These are phyloP conservation scores for Cicer judaicum DNA, from an alignment of 306 rosid genomes.

Conservation along the genomic window DNA sequence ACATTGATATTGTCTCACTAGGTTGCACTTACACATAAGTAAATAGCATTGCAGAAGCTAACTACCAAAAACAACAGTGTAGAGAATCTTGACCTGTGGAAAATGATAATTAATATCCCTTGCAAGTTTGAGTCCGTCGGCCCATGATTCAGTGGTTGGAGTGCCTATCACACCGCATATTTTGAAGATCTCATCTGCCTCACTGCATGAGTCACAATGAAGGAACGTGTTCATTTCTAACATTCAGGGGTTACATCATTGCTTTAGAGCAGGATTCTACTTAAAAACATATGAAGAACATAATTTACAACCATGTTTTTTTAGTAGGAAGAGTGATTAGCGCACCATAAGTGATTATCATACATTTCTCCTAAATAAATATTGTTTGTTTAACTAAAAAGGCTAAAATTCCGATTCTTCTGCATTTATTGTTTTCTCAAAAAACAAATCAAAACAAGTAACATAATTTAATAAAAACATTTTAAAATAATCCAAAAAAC, in stretches of 20 bases:
- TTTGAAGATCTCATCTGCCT: constrained; percentile 89
- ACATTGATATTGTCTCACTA: background rate
- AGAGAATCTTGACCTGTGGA: constrained; percentile 70
- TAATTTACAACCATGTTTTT: background rate
- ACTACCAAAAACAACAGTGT: constrained; percentile 17
- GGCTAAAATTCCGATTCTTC: background rate
- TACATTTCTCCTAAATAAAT: too few relatives aligned
- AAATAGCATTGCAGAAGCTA: constrained; percentile 8
- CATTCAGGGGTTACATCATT: constrained; percentile 6
- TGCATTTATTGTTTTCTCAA: background rate
- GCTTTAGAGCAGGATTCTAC: constrained; percentile 14
- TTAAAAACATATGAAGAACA: background rate
- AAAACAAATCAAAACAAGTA: background rate
- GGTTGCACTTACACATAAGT: background rate
- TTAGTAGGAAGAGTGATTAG: background rate
- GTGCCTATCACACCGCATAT: constrained; percentile 90
- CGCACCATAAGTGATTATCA: background rate
- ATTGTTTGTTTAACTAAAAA: background rate
- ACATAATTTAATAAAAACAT: background rate
- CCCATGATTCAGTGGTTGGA: constrained; percentile 84
- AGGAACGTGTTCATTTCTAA: constrained; percentile 25
- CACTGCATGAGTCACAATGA: constrained; percentile 58
- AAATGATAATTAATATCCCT: constrained; percentile 86
- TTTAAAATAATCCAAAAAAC: background rate
- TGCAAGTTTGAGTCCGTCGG: constrained; percentile 85